phyloP scores from a whole-genome alignment of 164 flowering plant genomes.

The Platanus orientalis region DNA sequence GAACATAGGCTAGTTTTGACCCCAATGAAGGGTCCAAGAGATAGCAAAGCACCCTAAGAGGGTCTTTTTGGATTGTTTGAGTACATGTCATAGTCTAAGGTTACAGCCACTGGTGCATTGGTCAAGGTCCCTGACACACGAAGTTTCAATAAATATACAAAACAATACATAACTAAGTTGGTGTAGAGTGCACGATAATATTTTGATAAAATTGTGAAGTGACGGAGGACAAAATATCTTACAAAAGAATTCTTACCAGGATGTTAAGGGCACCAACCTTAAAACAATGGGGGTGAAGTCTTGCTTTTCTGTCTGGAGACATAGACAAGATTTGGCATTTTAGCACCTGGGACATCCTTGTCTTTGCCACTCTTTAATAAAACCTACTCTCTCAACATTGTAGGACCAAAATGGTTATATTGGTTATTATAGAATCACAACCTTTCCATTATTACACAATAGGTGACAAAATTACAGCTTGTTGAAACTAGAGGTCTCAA shows the following conservation, averaged over 20 bases:
- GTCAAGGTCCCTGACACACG: constrained; percentile 61
- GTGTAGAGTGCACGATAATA: not conserved
- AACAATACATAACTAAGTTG: not conserved
- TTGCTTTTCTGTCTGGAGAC: constrained; percentile 64
- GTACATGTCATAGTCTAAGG: constrained; percentile 50
- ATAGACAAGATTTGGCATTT: constrained; percentile 73
- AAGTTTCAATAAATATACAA: constrained; percentile 27
- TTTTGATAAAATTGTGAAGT: no score
- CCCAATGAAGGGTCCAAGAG: constrained; percentile 17
- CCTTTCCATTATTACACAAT: no score
- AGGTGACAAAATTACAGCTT: no score
- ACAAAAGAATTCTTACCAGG: constrained; percentile 38
- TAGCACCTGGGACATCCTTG: constrained; percentile 36
- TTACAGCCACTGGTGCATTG: constrained; percentile 57
- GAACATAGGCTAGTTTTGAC: constrained; percentile 31
- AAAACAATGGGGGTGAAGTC: constrained; percentile 50
- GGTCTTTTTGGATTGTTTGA: constrained; percentile 51
- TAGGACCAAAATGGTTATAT: no score
- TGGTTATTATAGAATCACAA: no score
- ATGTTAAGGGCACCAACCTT: constrained; percentile 91
- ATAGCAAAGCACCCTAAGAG: constrained; percentile 36
- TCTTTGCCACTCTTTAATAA: constrained; percentile 40
- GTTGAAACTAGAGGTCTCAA: no score
- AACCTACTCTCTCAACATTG: constrained; percentile 32
- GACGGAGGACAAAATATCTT: no score